Evolutionary conservation across 2,329 filamentous ascomycete genomes (phyloP), one percentile per base, ranked within the genome.

Genomic region (Neofusicoccum cordaticola): DNA sequence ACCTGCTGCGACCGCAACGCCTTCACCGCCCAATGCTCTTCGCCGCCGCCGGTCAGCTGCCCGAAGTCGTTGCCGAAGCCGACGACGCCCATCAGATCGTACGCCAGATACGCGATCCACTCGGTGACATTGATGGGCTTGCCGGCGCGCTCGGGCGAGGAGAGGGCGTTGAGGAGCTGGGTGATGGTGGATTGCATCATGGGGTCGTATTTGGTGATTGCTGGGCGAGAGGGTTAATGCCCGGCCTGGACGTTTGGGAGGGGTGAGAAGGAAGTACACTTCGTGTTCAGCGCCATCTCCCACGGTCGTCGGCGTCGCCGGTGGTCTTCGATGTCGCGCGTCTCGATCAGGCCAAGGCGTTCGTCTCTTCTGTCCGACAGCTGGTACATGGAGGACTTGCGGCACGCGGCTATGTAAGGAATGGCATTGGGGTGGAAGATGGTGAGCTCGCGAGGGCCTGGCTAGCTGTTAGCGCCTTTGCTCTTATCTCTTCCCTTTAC

Each of bases 51-150:
- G 1, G 77, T 73, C 63, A 82, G 67, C 78, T 81, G 79, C 34
- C 75, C 71, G 68, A 81, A 79, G 42, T 75, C 72, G 62, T 77
- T 75, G n/a, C 73, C 79, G 63, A 80, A 79, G 6, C 73, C 75
- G 11, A 82, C 68, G 63, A 82, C 80, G 9, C 79, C 80, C 77
- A 85, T 83, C 27, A 84, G 74, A 65, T 84, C 82, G 64, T 83
- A 80, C 62, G 78, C 76, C 64, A 82, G 76, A 66, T 75, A 82
- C 56, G 77, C 72, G 31, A 73, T 62, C 75, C 73, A 75, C 44
- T 73, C 68, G 2, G 72, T 74, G 13, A 74, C 71, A 7, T 74
- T 66, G 1, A 77, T 60, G 65, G 2, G 62, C 6, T 69, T 35
- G 11, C 48, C 61, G 72, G 67, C 82, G 79, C 50, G 78, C 71